phyloP scores from a whole-genome alignment of 306 rosid species.

The Malus sylvestris region DNA sequence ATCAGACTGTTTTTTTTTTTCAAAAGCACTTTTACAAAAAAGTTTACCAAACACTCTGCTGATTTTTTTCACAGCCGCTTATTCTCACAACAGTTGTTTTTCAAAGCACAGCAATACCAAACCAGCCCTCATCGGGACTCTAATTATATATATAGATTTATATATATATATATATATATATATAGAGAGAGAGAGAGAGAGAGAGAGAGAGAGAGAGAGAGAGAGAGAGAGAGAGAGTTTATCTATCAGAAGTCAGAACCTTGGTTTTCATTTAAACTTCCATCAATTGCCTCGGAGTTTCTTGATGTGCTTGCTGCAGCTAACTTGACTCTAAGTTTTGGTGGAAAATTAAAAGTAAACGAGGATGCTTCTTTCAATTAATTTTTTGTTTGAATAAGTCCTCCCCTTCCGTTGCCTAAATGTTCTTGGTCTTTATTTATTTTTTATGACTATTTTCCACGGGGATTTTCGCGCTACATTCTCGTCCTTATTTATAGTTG shows the following conservation, averaged over 20 bases:
- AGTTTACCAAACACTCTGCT: too few species aligned
- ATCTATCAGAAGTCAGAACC: neutral
- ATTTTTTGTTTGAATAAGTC: slow-evolving; percentile 25
- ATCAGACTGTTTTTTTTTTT: too few species aligned
- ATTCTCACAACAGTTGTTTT: too few species aligned
- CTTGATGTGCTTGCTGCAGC: neutral
- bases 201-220: too few species aligned
- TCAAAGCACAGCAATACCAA: too few species aligned
- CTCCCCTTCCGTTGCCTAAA: slow-evolving; percentile 2
- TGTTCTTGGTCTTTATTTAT: slow-evolving; percentile 11
- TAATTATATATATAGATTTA: too few species aligned
- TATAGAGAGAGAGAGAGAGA: too few species aligned
- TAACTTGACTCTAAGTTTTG: neutral
- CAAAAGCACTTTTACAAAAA: too few species aligned
- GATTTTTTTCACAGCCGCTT: too few species aligned
- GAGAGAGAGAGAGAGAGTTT: too few species aligned
- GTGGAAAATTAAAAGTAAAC: neutral
- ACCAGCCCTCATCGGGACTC: too few species aligned
- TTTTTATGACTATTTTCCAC: neutral
- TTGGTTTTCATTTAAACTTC: neutral
- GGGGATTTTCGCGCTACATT: slow-evolving; percentile 11
- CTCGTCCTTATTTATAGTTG: neutral
- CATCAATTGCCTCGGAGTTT: neutral
- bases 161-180: too few species aligned
- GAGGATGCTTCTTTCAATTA: neutral